phyloP scores from a whole-genome alignment of 352 stramenopile species.

The Peronospora tabacina region DNA sequence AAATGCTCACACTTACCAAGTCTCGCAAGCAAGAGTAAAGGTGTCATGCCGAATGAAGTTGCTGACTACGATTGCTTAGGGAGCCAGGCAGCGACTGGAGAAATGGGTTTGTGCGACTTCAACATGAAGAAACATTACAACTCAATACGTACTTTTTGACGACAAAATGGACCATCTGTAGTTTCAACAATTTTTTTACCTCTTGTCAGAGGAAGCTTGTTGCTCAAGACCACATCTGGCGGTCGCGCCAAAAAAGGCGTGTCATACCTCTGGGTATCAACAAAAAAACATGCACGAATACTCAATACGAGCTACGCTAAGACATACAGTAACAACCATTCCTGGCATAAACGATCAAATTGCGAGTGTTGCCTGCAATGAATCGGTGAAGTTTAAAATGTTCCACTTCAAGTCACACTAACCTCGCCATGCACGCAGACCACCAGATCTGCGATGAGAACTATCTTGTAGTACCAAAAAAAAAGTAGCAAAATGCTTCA shows the following conservation, averaged over 20 bases:
- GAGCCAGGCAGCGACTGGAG: constrained; percentile 14
- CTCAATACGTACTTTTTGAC: neutral
- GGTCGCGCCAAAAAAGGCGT: neutral
- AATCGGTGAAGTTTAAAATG: too few species aligned
- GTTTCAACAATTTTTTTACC: neutral
- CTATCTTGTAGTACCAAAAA: too few species aligned
- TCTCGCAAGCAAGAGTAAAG: constrained; percentile 19
- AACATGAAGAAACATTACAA: neutral
- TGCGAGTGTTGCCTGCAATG: too few species aligned
- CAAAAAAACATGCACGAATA: too few species aligned
- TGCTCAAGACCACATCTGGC: constrained; percentile 4
- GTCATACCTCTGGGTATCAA: neutral
- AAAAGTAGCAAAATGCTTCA: too few species aligned
- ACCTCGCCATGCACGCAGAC: too few species aligned
- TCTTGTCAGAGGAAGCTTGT: neutral
- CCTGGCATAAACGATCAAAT: neutral
- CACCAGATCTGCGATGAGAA: too few species aligned
- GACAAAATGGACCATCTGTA: neutral
- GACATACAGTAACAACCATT: neutral
- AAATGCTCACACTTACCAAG: constrained; percentile 19
- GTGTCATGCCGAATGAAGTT: neutral
- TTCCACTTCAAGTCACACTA: too few species aligned
- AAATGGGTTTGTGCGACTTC: constrained; percentile 14
- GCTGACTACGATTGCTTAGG: constrained; percentile 7
- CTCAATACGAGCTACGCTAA: too few species aligned